phyloP scores from a whole-genome alignment of 169 alveolate species.

The Eimeria maxima region DNA sequence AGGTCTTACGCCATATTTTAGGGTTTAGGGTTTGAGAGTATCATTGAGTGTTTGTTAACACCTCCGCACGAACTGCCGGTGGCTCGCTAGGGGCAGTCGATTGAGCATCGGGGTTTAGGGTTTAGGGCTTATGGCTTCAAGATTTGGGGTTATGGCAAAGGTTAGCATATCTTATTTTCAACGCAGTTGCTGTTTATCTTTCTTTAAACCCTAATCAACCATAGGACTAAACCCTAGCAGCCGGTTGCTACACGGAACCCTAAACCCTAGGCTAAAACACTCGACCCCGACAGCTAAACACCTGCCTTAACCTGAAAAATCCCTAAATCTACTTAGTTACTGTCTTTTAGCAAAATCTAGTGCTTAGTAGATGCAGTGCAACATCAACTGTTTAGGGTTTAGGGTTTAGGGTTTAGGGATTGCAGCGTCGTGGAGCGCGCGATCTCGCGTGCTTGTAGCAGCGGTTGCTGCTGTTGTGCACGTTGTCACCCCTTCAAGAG shows the following conservation, averaged over 20 bases:
- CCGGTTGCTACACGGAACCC: not conserved
- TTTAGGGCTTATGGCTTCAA: too few relatives aligned
- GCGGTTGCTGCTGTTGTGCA: not conserved
- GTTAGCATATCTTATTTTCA: too few relatives aligned
- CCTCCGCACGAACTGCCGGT: too few relatives aligned
- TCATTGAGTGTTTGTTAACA: not conserved
- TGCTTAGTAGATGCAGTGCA: not conserved
- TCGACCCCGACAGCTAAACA: too few relatives aligned
- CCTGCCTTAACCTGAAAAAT: not conserved
- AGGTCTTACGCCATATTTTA: too few relatives aligned
- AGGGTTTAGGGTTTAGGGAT: constrained; percentile 5
- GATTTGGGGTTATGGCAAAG: too few relatives aligned
- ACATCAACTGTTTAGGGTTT: not conserved
- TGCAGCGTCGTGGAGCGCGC: not conserved
- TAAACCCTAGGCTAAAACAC: not conserved
- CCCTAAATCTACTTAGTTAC: not conserved
- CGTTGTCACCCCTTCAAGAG: too few relatives aligned
- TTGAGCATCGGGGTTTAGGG: too few relatives aligned
- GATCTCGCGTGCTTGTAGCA: not conserved
- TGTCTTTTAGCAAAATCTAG: not conserved
- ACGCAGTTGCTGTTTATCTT: too few relatives aligned
- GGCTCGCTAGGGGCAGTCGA: too few relatives aligned
- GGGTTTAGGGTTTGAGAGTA: not conserved
- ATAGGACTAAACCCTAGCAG: not conserved
- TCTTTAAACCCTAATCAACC: too few relatives aligned